Base-by-base conservation (phyloP, 345 rosid genomes). In the Raphanus raphanistrum region DNA sequence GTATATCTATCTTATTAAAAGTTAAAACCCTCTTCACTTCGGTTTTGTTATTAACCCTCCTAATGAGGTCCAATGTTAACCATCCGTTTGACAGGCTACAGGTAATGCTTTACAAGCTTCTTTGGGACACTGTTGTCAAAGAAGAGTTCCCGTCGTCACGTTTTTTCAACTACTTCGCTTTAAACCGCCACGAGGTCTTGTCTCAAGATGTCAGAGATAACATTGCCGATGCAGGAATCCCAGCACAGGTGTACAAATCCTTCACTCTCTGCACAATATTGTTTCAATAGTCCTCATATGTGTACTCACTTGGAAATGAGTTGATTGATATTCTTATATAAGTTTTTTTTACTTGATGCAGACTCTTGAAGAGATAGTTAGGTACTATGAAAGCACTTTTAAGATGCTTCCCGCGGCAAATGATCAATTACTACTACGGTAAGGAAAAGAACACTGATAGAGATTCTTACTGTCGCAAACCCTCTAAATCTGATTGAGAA, bases 61-160 rank as follows among this genome's bases (percentile, higher is more conserved):
- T 21, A 21, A 21, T 21, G 21, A 21, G 21, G 21, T 21, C 1
- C 21, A 21, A 21, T 55, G 66, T 17, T 68, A 68, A 67, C 3
- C 64, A 25, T 36, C 6, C 5, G 7, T 54, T 45, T 32, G 6
- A 45, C 84, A 93, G 98, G 84, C 78, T 93, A 70, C 97, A 93
- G 43, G 76, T 93, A 41, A 91, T 91, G 98, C 87, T 90, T 75
- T 93, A 93, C 87, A 93, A 91, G 84, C 74, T 81, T 70, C 71
- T 93, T 80, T 93, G 95, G 93, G 98, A 93, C 74, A 83, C 81
- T 62, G 58, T 86, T 69, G 92, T 85, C 31, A 77, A 81, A 32
- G 81, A 68, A 73, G 80, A 76, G 41, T 93, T 93, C 64, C 91
- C 92, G 0, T 50, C 80, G 3, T 28, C 48, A 48, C 55, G 75